phyloP scores from a whole-genome alignment of 768 basidiomycete species.

The Hericium rajendrae region DNA sequence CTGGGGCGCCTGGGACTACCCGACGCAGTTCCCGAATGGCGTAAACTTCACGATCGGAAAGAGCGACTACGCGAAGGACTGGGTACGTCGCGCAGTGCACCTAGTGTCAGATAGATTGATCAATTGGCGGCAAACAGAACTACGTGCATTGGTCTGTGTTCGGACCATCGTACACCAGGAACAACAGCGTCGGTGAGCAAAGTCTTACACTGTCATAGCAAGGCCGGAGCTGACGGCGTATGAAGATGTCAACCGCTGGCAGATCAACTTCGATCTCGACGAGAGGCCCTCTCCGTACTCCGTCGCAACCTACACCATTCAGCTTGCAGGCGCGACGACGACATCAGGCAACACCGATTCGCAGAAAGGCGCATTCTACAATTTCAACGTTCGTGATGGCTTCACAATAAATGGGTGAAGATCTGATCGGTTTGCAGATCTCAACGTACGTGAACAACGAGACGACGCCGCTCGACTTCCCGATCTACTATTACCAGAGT shows the following conservation, averaged over 20 bases:
- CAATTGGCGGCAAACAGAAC: slow-evolving; percentile 9
- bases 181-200: slow-evolving; percentile 13
- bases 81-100: slow-evolving; percentile 2
- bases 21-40: slow-evolving; percentile 20
- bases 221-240: not conserved
- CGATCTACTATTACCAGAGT: slow-evolving; percentile 16
- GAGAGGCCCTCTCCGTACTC: slow-evolving; percentile 1
- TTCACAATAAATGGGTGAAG: too few species aligned
- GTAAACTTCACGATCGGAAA: slow-evolving; percentile 22
- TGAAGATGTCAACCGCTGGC: slow-evolving; percentile 16
- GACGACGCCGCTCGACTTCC: slow-evolving; percentile 7
- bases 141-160: slow-evolving; percentile 22
- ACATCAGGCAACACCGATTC: slow-evolving; percentile 21
- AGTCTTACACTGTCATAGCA: too few species aligned
- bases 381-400: slow-evolving; percentile 10
- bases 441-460: slow-evolving; percentile 11
- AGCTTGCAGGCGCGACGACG: slow-evolving; percentile 20
- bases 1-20: slow-evolving; percentile 24
- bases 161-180: slow-evolving; percentile 18
- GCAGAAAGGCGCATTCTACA: slow-evolving; percentile 4
- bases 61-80: slow-evolving; percentile 16
- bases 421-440: slow-evolving; percentile 1
- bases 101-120: not conserved
- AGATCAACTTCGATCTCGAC: slow-evolving; percentile 19
- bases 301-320: slow-evolving; percentile 19